phyloP scores from a whole-genome alignment of 2,329 filamentous ascomycete species.

The Penicillium rolfsii region DNA sequence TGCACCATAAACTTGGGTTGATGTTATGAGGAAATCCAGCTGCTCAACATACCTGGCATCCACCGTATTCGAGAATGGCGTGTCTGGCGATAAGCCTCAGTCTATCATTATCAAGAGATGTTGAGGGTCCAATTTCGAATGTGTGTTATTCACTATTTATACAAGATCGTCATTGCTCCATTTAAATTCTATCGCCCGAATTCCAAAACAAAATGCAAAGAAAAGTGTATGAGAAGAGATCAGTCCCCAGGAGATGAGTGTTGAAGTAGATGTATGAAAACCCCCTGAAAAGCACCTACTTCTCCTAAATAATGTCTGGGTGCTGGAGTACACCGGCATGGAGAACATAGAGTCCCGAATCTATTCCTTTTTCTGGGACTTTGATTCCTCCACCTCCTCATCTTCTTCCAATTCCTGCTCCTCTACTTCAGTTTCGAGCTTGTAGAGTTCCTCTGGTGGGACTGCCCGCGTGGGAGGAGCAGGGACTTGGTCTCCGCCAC shows the following conservation, averaged over 20 bases:
- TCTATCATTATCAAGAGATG: no score
- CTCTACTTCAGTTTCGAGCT: constrained; percentile 43
- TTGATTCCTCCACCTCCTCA: constrained; percentile 30
- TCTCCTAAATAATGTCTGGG: not conserved
- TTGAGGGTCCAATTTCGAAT: not conserved
- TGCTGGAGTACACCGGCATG: not conserved
- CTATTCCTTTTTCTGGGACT: constrained; percentile 30
- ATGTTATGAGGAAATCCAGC: no score
- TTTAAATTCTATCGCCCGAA: constrained; percentile 23
- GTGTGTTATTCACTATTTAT: constrained; percentile 20
- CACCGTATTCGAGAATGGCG: no score
- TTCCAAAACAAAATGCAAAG: constrained; percentile 14
- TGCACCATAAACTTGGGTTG: constrained; percentile 2
- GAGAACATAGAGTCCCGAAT: not conserved
- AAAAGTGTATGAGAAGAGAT: constrained; percentile 18
- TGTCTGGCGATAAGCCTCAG: no score
- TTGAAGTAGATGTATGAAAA: constrained; percentile 7
- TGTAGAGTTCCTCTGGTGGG: constrained; percentile 56
- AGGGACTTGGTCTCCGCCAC: constrained; percentile 65
- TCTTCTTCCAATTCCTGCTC: constrained; percentile 41
- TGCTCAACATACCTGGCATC: no score
- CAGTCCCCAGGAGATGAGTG: constrained; percentile 6
- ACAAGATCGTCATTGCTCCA: constrained; percentile 15
- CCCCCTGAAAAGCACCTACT: constrained; percentile 1
- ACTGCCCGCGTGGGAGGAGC: constrained; percentile 38